A percentile compares a stretch with the other conserved stretches of the same genome.
Evolutionary conservation across 768 basidiomycete species (phyloP).

Genomic region (Cystobasidium tubakii): DNA sequence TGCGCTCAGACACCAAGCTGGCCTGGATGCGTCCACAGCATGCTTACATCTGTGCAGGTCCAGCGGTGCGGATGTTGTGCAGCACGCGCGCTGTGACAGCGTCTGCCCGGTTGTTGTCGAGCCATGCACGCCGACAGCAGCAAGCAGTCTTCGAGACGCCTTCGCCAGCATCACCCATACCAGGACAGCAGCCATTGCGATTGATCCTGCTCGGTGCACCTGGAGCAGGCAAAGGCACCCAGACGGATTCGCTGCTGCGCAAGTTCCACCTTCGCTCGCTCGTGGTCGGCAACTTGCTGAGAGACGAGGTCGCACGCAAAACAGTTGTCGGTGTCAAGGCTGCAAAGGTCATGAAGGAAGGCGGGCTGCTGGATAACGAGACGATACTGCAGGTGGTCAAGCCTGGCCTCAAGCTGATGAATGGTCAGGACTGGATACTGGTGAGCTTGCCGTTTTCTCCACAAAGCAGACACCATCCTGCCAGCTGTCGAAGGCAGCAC

Average conservation of each 20-base stretch:
- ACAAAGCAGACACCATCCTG: not conserved
- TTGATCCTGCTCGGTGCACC: slow-evolving; percentile 32
- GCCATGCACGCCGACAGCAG: not conserved
- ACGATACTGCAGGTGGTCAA: slow-evolving; percentile 71
- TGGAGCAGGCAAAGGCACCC: slow-evolving; percentile 34
- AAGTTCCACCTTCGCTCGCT: slow-evolving; percentile 22
- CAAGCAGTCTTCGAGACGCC: not conserved
- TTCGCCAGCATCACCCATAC: not conserved
- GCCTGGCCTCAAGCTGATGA: slow-evolving; percentile 62
- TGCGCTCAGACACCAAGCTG: not conserved
- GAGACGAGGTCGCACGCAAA: slow-evolving; percentile 73
- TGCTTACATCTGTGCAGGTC: not conserved
- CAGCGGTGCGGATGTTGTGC: not conserved
- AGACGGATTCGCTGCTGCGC: slow-evolving; percentile 35
- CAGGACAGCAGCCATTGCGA: slow-evolving; percentile 5
- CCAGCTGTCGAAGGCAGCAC: not conserved
- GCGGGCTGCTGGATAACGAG: slow-evolving; percentile 70
- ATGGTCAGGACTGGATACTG: slow-evolving; percentile 34
- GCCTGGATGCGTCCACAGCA: slow-evolving; percentile 2
- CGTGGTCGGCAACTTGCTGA: slow-evolving; percentile 57
- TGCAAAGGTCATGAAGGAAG: slow-evolving; percentile 70
- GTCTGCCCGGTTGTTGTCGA: not conserved
- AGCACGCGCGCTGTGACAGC: not conserved
- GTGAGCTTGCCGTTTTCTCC: not conserved
- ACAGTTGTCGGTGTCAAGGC: slow-evolving; percentile 69